Evolutionary conservation across 202 grass and related monocot genomes (phyloP).

Genomic region (Digitaria exilis): DNA sequence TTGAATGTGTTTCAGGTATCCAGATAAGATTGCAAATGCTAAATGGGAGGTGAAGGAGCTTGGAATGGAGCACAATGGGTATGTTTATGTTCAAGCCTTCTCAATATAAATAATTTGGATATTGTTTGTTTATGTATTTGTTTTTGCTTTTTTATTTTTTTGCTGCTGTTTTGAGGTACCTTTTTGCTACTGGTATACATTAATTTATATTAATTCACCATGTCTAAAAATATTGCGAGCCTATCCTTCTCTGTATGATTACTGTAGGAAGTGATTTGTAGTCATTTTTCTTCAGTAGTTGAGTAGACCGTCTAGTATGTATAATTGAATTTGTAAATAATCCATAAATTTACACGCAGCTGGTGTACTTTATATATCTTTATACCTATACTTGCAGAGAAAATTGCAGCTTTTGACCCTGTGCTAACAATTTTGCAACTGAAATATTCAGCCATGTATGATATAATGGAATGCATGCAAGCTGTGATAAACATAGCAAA

Average conservation of each 20-base stretch:
- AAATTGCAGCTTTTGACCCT: constrained; percentile 19
- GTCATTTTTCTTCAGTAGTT: constrained; percentile 2
- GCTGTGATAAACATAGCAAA: neutral
- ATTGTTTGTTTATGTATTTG: constrained; percentile 11
- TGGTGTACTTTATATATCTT: constrained; percentile 20
- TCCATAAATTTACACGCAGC: constrained; percentile 14
- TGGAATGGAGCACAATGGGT: constrained; percentile 99
- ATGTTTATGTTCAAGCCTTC: constrained; percentile 41
- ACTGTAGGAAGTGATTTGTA: constrained; percentile 12
- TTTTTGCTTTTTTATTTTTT: constrained; percentile 12
- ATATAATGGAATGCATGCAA: constrained; percentile 1
- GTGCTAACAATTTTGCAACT: constrained; percentile 11
- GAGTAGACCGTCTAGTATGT: constrained; percentile 8
- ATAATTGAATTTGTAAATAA: neutral
- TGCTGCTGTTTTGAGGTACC: neutral
- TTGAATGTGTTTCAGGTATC: constrained; percentile 69
- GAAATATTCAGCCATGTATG: neutral
- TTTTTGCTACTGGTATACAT: neutral
- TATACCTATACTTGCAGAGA: constrained; percentile 12
- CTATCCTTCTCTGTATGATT: constrained; percentile 20
- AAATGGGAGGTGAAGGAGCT: constrained; percentile 99
- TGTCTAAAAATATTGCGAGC: neutral
- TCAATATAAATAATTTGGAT: constrained; percentile 31
- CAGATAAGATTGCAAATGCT: constrained; percentile 94
- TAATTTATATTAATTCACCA: constrained; percentile 18